A percentile compares a stretch with the other conserved stretches of the same genome.
phyloP scores from a whole-genome alignment of 2,329 filamentous ascomycete genomes.

The Camptophora hylomeconis region DNA sequence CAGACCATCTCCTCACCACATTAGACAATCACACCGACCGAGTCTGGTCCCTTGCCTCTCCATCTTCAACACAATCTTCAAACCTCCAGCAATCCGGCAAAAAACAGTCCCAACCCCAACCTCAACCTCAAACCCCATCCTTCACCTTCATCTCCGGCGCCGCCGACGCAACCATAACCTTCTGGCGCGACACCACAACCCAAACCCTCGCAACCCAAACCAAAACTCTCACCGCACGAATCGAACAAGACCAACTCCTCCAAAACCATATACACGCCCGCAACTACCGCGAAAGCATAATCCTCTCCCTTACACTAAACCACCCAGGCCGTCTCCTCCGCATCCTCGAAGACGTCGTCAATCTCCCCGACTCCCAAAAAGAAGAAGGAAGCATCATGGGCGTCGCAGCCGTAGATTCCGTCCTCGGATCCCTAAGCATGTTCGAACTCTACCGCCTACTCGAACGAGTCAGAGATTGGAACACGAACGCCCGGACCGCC shows the following conservation, averaged over 20 bases:
- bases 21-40: slow-evolving; percentile 95
- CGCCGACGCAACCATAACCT: slow-evolving; percentile 82
- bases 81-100: slow-evolving; percentile 15
- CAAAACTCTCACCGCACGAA: slow-evolving; percentile 60
- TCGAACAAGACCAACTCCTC: slow-evolving; percentile 88
- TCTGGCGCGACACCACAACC: slow-evolving; percentile 86
- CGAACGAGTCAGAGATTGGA: slow-evolving; percentile 82
- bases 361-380: slow-evolving; percentile 22
- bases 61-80: slow-evolving; percentile 19
- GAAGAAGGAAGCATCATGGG: slow-evolving; percentile 30
- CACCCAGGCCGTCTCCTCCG: slow-evolving; percentile 77
- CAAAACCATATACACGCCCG: slow-evolving; percentile 83
- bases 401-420: slow-evolving; percentile 57
- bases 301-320: slow-evolving; percentile 81
- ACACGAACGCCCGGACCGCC: slow-evolving; percentile 82
- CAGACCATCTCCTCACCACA: slow-evolving; percentile 71
- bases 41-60: slow-evolving; percentile 76
- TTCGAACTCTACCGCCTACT: slow-evolving; percentile 78
- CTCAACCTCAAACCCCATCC: slow-evolving; percentile 22
- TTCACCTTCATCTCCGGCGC: slow-evolving; percentile 78
- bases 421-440: slow-evolving; percentile 64
- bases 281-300: slow-evolving; percentile 86
- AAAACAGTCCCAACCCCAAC: slow-evolving; percentile 12
- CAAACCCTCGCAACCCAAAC: slow-evolving; percentile 64
- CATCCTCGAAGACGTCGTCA: slow-evolving; percentile 71